Conservation (phyloP, 1,139 yeast species). For the Pneumocystis sp. region DNA sequence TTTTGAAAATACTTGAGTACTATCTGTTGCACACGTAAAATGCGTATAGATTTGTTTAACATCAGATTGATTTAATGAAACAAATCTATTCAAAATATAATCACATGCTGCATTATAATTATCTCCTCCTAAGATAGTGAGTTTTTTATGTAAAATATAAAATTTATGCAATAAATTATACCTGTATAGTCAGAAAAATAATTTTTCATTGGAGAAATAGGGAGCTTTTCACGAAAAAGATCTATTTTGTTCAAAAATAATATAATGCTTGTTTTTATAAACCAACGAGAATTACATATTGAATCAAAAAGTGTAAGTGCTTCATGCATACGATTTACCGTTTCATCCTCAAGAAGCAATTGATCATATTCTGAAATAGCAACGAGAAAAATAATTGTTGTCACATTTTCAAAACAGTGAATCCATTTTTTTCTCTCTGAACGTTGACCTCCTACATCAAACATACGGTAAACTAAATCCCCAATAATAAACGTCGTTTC, state of each 20-base stretch:
- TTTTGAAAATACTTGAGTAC: neutral
- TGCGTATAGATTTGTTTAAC: conserved; percentile 70
- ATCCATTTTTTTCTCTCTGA: conserved; percentile 92
- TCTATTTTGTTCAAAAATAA: conserved; percentile 80
- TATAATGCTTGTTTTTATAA: conserved; percentile 70
- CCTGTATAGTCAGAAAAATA: conserved; percentile 49
- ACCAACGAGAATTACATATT: conserved; percentile 75
- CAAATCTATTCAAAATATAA: conserved; percentile 51
- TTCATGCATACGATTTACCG: conserved; percentile 84
- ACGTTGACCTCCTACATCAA: conserved; percentile 96
- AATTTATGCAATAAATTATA: conserved; percentile 21
- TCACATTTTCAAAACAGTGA: conserved; percentile 83
- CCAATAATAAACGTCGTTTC: conserved; percentile 66
- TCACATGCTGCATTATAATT: conserved; percentile 52
- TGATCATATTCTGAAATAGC: conserved; percentile 92
- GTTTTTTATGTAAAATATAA: neutral
- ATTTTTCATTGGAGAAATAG: conserved; percentile 44
- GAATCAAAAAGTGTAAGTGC: conserved; percentile 71
- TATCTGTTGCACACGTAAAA: conserved; percentile 89
- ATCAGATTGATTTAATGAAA: conserved; percentile 38
- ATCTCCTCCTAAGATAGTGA: conserved; percentile 18
- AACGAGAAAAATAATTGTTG: conserved; percentile 74
- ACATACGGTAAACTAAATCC: conserved; percentile 36
- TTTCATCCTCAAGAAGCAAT: conserved; percentile 72
- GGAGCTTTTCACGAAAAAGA: conserved; percentile 54